These are phyloP conservation scores for Viridothelium virens DNA, from an alignment of 495 filamentous ascomycete species.

Conservation along the genomic window DNA sequence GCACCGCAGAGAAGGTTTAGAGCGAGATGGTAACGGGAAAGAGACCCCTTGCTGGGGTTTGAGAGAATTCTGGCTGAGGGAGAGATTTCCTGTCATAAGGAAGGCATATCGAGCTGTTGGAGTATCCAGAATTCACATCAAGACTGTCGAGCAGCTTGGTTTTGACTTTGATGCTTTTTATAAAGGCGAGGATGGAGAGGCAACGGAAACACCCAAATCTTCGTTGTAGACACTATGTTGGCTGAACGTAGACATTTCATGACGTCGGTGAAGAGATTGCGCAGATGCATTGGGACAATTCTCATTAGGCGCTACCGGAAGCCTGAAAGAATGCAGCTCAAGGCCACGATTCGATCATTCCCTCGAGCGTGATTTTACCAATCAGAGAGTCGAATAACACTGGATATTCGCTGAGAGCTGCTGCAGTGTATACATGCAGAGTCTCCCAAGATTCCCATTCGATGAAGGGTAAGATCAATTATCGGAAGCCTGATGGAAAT, in stretches of 20 bases:
- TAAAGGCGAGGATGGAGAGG: conserved; percentile 20
- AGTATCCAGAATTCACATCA: conserved; percentile 39
- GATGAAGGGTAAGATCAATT: too few relatives aligned
- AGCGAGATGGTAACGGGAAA: conserved; percentile 51
- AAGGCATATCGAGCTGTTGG: conserved; percentile 46
- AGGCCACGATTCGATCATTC: too few relatives aligned
- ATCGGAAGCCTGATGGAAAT: too few relatives aligned
- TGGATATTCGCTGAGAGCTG: too few relatives aligned
- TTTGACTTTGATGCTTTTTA: conserved; percentile 46
- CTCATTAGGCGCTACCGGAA: too few relatives aligned
- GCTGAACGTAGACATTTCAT: not conserved
- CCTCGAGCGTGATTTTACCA: too few relatives aligned
- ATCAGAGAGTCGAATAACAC: too few relatives aligned
- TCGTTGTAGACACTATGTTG: not conserved
- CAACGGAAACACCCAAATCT: not conserved
- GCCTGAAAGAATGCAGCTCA: too few relatives aligned
- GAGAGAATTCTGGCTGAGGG: conserved; percentile 56
- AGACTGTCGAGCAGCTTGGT: conserved; percentile 50
- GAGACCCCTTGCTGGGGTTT: conserved; percentile 58
- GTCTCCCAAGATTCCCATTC: too few relatives aligned
- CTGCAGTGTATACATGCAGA: too few relatives aligned
- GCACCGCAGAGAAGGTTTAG: conserved; percentile 30
- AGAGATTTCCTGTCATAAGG: conserved; percentile 47
- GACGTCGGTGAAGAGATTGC: not conserved
- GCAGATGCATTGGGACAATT: too few relatives aligned